These are phyloP conservation scores for Boechera stricta DNA, from an alignment of 345 rosid genomes.

Conservation along the genomic window DNA sequence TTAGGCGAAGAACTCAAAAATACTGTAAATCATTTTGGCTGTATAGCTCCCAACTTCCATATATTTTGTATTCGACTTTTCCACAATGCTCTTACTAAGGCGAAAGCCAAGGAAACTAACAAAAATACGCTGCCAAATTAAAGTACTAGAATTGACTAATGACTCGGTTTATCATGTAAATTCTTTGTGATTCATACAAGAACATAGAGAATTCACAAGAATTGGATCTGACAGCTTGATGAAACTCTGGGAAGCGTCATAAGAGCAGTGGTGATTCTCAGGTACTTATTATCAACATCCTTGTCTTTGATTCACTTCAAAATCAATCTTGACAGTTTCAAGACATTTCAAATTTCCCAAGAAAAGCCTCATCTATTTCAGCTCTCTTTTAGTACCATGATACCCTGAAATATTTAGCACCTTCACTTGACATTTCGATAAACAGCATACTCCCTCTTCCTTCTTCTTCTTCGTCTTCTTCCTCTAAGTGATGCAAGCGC, in stretches of 20 bases:
- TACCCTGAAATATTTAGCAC: background rate
- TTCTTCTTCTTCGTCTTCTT: background rate
- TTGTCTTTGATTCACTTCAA: background rate
- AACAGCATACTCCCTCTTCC: background rate
- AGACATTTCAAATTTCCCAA: background rate
- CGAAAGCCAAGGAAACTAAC: background rate
- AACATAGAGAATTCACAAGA: background rate
- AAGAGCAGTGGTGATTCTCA: background rate
- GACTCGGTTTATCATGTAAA: background rate
- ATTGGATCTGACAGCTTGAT: background rate
- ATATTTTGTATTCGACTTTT: no score
- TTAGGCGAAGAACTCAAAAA: no score
- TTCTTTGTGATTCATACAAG: no score
- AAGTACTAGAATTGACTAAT: no score
- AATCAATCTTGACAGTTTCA: background rate
- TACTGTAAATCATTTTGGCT: no score
- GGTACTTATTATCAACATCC: background rate
- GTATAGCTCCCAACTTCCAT: no score
- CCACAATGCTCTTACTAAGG: no score
- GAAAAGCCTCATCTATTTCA: background rate
- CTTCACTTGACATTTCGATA: background rate
- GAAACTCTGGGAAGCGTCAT: background rate
- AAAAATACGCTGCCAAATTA: background rate
- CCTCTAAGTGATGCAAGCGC: background rate
- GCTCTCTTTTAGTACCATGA: background rate